Evolutionary conservation across 805 yeast species (phyloP).

Genomic region (Starmerella apicola): DNA sequence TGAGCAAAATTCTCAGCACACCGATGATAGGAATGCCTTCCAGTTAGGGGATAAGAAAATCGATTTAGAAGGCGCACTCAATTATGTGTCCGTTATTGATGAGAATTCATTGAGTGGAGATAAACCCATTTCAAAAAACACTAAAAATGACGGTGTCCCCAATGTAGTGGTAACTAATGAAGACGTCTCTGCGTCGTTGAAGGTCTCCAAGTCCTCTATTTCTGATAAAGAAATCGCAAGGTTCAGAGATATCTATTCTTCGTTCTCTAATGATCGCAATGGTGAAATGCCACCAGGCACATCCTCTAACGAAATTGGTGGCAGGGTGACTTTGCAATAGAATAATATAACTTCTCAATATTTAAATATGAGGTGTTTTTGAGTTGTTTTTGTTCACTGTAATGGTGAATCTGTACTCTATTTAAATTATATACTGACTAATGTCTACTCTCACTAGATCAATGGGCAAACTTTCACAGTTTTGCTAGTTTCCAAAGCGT

Average conservation of each 20-base stretch:
- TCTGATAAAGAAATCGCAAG: slow-evolving; percentile 58
- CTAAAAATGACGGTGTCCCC: slow-evolving; percentile 5
- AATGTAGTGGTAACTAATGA: slow-evolving; percentile 37
- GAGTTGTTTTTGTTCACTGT: no score
- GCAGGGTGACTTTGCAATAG: slow-evolving; percentile 68
- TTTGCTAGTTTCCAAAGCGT: no score
- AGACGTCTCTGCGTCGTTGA: slow-evolving; percentile 51
- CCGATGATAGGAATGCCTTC: slow-evolving; percentile 16
- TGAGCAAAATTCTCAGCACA: not conserved
- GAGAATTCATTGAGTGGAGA: not conserved
- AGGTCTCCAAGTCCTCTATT: slow-evolving; percentile 81
- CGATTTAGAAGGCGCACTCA: slow-evolving; percentile 9
- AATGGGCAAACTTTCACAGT: no score
- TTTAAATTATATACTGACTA: no score
- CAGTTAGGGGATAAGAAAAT: slow-evolving; percentile 9
- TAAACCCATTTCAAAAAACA: not conserved
- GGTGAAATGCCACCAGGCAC: slow-evolving; percentile 84
- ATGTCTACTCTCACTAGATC: no score
- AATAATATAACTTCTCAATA: not conserved
- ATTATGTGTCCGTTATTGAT: slow-evolving; percentile 2
- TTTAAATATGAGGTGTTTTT: no score
- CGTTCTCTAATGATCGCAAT: slow-evolving; percentile 64
- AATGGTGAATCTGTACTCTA: no score
- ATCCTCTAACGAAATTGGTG: slow-evolving; percentile 71
- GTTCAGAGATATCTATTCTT: slow-evolving; percentile 49